Conservation (phyloP, 208 protist genomes). For the Porcisia deanei region DNA sequence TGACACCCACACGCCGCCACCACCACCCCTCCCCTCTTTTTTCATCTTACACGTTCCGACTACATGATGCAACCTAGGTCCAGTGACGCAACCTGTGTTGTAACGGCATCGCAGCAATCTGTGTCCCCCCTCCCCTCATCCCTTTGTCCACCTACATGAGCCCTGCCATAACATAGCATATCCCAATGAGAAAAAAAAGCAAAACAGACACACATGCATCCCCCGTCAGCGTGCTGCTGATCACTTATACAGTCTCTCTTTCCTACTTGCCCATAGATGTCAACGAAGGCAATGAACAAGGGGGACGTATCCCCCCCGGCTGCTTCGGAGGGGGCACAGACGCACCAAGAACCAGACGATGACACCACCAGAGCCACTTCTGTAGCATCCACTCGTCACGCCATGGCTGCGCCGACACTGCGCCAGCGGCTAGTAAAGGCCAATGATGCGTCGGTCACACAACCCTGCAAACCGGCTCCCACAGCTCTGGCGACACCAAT, state of each 20-base stretch:
- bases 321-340: background rate
- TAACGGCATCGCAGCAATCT: background rate
- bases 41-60: too few relatives aligned
- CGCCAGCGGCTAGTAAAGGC: conserved; percentile 3
- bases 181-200: too few relatives aligned
- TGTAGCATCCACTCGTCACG: background rate
- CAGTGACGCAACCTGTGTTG: background rate
- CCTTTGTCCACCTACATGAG: background rate
- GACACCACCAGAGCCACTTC: background rate
- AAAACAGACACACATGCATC: background rate
- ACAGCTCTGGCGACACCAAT: background rate
- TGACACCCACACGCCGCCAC: background rate
- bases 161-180: background rate
- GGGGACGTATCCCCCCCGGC: background rate
- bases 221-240: background rate
- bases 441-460: background rate
- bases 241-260: too few relatives aligned
- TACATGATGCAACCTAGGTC: too few relatives aligned
- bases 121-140: background rate
- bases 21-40: too few relatives aligned
- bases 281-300: background rate
- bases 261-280: background rate
- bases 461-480: background rate
- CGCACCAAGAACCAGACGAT: background rate
- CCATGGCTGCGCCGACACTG: background rate